These are phyloP conservation scores for Neurospora africana DNA, from an alignment of 495 filamentous ascomycete genomes.

Conservation along the genomic window DNA sequence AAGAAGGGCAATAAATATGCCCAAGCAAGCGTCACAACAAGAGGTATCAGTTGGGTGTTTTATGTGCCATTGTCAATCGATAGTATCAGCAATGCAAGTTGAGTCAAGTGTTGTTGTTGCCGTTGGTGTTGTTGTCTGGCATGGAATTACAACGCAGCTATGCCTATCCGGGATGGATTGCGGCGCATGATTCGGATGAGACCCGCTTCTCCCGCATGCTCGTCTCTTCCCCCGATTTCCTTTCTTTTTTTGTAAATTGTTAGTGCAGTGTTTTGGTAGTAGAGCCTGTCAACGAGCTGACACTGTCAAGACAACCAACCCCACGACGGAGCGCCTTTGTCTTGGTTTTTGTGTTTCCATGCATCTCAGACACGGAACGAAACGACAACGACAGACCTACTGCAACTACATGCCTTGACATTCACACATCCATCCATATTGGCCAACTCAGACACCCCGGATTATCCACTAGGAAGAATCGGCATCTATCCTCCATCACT, in stretches of 20 bases:
- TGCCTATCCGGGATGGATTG: neutral
- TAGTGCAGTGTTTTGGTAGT: neutral
- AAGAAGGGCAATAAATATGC: neutral
- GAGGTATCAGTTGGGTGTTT: neutral
- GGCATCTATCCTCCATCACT: neutral
- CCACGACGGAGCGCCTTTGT: constrained; percentile 23
- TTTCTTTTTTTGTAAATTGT: neutral
- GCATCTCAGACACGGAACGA: constrained; percentile 17
- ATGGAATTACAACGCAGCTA: neutral
- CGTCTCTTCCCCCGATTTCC: constrained; percentile 20
- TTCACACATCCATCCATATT: constrained; percentile 1
- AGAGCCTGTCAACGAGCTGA: neutral
- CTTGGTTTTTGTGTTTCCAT: constrained; percentile 26
- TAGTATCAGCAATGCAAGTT: neutral
- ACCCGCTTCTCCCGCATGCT: constrained; percentile 24
- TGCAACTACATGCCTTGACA: neutral
- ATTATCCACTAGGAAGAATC: neutral
- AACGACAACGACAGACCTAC: neutral
- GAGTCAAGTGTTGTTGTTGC: neutral
- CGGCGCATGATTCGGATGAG: constrained; percentile 6
- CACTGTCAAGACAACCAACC: constrained; percentile 17
- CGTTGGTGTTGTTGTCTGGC: neutral
- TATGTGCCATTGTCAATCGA: neutral
- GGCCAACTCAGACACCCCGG: constrained; percentile 21
- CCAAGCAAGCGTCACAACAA: neutral